phyloP scores from a whole-genome alignment of 2,329 filamentous ascomycete species.

The Ramularia endophylla region DNA sequence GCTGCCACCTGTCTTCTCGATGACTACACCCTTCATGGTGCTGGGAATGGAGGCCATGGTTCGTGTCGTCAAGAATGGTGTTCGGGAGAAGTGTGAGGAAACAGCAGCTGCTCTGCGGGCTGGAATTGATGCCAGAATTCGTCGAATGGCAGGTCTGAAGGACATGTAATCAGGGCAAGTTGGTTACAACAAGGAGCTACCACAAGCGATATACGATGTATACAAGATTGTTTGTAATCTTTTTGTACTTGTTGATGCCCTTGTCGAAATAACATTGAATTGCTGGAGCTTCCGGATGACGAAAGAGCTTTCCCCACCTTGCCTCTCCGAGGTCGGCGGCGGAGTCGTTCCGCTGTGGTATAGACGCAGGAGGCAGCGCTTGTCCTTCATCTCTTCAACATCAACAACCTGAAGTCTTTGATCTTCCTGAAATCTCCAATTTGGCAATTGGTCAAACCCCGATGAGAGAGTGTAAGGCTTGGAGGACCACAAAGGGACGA shows the following conservation, averaged over 20 bases:
- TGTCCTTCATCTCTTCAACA: too few species aligned
- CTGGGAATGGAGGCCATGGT: conserved; percentile 50
- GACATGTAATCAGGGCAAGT: conserved; percentile 11
- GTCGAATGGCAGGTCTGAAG: conserved; percentile 11
- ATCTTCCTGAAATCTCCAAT: too few species aligned
- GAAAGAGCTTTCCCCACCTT: neutral
- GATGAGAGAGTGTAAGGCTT: too few species aligned
- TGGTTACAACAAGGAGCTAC: neutral
- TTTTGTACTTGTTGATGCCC: neutral
- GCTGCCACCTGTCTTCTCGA: conserved; percentile 65
- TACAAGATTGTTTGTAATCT: conserved; percentile 6
- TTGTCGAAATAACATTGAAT: conserved; percentile 1
- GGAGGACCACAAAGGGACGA: too few species aligned
- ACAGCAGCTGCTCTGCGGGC: conserved; percentile 21
- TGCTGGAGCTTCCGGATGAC: neutral
- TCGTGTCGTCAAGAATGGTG: conserved; percentile 6
- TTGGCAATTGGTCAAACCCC: too few species aligned
- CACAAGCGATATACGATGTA: neutral
- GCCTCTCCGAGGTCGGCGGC: conserved; percentile 4
- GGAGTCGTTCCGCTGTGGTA: too few species aligned
- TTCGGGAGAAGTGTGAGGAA: conserved; percentile 18
- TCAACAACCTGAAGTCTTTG: too few species aligned
- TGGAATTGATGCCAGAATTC: conserved; percentile 14
- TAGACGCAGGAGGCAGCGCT: too few species aligned
- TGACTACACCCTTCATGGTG: conserved; percentile 67